Percentiles rank a stretch among this genome's conserved stretches.
These are phyloP conservation scores for Rutstroemia sp. DNA, from an alignment of 2,329 filamentous ascomycete species.

Conservation along the genomic window DNA sequence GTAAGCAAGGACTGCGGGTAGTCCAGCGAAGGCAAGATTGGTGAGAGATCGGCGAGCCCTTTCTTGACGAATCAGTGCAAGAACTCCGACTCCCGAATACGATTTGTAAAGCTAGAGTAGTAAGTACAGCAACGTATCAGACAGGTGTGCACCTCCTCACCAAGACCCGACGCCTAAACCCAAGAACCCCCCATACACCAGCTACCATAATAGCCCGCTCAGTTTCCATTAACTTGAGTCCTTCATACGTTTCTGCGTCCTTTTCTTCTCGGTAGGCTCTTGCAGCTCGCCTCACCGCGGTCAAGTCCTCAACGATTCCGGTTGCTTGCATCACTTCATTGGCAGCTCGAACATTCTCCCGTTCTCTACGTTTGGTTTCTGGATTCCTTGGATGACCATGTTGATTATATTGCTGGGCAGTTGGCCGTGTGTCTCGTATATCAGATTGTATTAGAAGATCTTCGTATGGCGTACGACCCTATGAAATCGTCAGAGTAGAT, in stretches of 20 bases:
- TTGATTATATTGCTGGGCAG: constrained; percentile 26
- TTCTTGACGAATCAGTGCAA: constrained; percentile 24
- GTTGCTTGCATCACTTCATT: constrained; percentile 32
- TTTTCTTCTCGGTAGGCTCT: constrained; percentile 14
- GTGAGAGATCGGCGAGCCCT: constrained; percentile 12
- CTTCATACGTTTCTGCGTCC: constrained; percentile 24
- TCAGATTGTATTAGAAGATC: constrained; percentile 22
- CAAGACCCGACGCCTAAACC: constrained; percentile 27
- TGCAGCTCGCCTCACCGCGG: constrained; percentile 20
- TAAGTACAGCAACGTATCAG: not conserved
- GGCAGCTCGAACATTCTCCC: constrained; percentile 29
- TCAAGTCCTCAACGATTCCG: constrained; percentile 28
- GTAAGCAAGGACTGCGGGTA: constrained; percentile 25
- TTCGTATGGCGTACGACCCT: constrained; percentile 31
- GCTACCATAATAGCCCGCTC: constrained; percentile 21
- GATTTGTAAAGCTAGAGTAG: constrained; percentile 26
- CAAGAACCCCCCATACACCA: constrained; percentile 30
- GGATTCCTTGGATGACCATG: constrained; percentile 28
- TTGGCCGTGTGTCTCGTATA: constrained; percentile 4
- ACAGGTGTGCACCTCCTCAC: constrained; percentile 13
- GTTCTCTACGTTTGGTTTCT: constrained; percentile 27
- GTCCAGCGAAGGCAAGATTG: constrained; percentile 22
- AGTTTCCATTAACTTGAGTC: constrained; percentile 24
- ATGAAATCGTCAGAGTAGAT: not conserved
- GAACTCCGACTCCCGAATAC: constrained; percentile 22